A percentile compares a stretch with the other conserved stretches of the same genome.
phyloP scores from a whole-genome alignment of 306 rosid genomes.

The Trifolium subterraneum region DNA sequence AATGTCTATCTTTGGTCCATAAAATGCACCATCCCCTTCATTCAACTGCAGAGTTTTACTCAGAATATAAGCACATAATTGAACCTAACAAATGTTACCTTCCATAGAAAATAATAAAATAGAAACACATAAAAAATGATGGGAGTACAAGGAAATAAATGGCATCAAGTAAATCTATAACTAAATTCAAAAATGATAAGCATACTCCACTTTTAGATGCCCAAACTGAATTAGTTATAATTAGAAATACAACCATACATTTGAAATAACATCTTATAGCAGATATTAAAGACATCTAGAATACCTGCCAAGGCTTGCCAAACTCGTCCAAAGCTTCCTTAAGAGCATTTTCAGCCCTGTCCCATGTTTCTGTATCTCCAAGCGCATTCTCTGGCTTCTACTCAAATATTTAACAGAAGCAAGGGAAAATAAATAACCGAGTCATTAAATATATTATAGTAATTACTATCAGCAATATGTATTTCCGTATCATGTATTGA shows the following conservation, averaged over 20 bases:
- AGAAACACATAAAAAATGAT: conserved; percentile 6
- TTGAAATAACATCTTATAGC: conserved; percentile 28
- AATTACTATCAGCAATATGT: neutral
- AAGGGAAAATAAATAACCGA: conserved; percentile 19
- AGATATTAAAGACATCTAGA: conserved; percentile 16
- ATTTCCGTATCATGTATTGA: neutral
- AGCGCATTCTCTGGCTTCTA: conserved; percentile 91
- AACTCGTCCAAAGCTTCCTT: conserved; percentile 81
- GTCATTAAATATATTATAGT: conserved; percentile 6
- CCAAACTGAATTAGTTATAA: neutral
- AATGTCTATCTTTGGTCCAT: conserved; percentile 94
- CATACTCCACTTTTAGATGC: conserved; percentile 2
- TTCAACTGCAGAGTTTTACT: conserved; percentile 58
- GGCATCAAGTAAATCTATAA: conserved; percentile 4
- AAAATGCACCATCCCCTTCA: conserved; percentile 97
- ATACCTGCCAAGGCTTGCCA: conserved; percentile 95
- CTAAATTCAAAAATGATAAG: conserved; percentile 9
- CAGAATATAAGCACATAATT: conserved; percentile 39
- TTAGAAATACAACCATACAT: conserved; percentile 1
- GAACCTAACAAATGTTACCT: conserved; percentile 27
- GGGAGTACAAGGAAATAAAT: conserved; percentile 1
- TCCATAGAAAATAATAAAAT: conserved; percentile 24
- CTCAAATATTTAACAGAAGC: conserved; percentile 35
- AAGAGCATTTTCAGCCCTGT: conserved; percentile 88
- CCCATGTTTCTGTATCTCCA: conserved; percentile 86